phyloP scores from a whole-genome alignment of 2,329 filamentous ascomycete genomes.

The Stenocarpella maydis region DNA sequence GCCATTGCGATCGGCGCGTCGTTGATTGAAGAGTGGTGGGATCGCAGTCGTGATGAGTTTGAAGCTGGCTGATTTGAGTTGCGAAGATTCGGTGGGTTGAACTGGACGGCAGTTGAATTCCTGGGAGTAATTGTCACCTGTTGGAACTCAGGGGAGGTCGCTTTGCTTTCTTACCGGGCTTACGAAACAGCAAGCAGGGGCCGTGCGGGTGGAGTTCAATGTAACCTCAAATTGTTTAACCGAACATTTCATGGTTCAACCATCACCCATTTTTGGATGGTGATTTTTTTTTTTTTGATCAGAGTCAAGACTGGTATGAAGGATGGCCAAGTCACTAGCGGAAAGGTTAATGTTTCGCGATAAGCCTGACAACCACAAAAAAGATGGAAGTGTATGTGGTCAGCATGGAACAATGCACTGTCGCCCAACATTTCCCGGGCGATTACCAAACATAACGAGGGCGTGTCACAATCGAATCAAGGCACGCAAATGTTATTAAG shows the following conservation, averaged over 20 bases:
- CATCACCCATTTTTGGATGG: too few relatives aligned
- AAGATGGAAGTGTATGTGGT: too few relatives aligned
- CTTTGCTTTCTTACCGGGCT: not conserved
- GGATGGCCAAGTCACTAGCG: not conserved
- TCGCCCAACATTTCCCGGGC: too few relatives aligned
- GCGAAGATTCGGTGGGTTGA: not conserved
- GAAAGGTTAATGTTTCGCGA: too few relatives aligned
- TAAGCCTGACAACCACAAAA: too few relatives aligned
- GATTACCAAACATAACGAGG: too few relatives aligned
- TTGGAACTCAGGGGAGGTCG: constrained; percentile 9
- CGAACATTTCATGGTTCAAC: not conserved
- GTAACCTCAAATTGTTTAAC: not conserved
- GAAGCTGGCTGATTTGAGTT: not conserved
- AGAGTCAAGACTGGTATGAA: not conserved
- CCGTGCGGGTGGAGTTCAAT: not conserved
- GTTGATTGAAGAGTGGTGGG: not conserved
- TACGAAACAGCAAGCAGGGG: constrained; percentile 9
- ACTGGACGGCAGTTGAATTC: not conserved
- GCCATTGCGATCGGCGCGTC: constrained; percentile 15
- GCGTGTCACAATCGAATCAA: not conserved
- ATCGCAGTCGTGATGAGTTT: not conserved
- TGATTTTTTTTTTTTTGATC: too few relatives aligned
- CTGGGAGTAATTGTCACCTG: not conserved
- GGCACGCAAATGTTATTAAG: not conserved
- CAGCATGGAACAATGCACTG: too few relatives aligned